phyloP scores from a whole-genome alignment of 2,329 filamentous ascomycete genomes.

The Bipolaris zeicola region DNA sequence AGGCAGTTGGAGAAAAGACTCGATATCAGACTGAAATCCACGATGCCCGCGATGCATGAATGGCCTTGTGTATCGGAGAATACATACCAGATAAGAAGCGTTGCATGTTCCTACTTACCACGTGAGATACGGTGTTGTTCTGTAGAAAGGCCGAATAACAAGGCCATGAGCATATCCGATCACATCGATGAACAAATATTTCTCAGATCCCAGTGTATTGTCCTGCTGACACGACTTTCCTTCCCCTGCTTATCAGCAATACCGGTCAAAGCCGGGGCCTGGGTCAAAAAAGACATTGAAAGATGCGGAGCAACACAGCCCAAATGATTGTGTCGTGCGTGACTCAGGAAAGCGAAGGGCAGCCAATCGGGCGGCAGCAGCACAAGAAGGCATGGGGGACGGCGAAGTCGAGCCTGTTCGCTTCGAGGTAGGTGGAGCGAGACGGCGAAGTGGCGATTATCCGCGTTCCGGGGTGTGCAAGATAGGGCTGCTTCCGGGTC shows the following conservation, averaged over 20 bases:
- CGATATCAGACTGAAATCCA: no score
- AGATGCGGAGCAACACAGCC: not conserved
- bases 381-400: not conserved
- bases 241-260: not conserved
- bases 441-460: constrained; percentile 1
- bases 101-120: no score
- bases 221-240: not conserved
- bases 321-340: not conserved
- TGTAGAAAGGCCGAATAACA: not conserved
- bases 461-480: not conserved
- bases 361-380: not conserved
- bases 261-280: not conserved
- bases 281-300: not conserved
- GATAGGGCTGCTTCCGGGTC: constrained; percentile 9
- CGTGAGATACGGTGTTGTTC: no score
- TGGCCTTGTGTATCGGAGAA: no score
- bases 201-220: not conserved
- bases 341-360: not conserved
- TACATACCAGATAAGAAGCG: no score
- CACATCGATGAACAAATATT: not conserved
- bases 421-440: constrained; percentile 2
- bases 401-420: not conserved
- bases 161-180: not conserved
- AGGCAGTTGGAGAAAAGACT: no score
- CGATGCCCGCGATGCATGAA: no score